Percentiles rank a stretch among this genome's conserved stretches.
Evolutionary conservation across 495 filamentous ascomycete species (phyloP).

Genomic region (Diplogelasinospora grovesii): DNA sequence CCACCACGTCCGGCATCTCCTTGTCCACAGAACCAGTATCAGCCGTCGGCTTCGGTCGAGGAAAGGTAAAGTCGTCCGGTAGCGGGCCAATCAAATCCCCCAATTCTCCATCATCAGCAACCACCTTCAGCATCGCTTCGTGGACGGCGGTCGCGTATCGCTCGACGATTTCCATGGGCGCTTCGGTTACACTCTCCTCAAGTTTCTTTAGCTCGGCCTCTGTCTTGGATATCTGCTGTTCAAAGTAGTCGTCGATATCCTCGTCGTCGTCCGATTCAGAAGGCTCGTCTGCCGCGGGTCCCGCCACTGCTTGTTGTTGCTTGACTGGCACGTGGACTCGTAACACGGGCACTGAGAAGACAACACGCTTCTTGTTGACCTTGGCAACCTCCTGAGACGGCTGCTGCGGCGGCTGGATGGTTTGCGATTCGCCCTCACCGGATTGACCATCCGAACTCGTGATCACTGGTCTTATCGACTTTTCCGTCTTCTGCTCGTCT

Average conservation of each 20-base stretch:
- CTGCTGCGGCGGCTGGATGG: too few relatives aligned
- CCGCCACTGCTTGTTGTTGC: constrained; percentile 15
- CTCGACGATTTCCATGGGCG: constrained; percentile 16
- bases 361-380: constrained; percentile 6
- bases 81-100: constrained; percentile 28
- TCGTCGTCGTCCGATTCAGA: constrained; percentile 48
- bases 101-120: constrained; percentile 26
- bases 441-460: too few relatives aligned
- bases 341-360: constrained; percentile 9
- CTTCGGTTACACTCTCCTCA: constrained; percentile 18
- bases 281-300: constrained; percentile 24
- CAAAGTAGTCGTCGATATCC: constrained; percentile 46
- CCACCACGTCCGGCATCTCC: background rate
- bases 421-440: too few relatives aligned
- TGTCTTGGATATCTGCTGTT: constrained; percentile 35
- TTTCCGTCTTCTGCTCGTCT: too few relatives aligned
- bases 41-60: constrained; percentile 9
- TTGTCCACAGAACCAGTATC: background rate
- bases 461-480: too few relatives aligned
- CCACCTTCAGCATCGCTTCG: constrained; percentile 26
- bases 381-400: too few relatives aligned
- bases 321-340: constrained; percentile 23
- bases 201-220: constrained; percentile 36
- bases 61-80: constrained; percentile 20
- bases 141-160: constrained; percentile 30